Evolutionary conservation across 2,329 filamentous ascomycete species (phyloP).

Genomic region (Colletotrichum horii): DNA sequence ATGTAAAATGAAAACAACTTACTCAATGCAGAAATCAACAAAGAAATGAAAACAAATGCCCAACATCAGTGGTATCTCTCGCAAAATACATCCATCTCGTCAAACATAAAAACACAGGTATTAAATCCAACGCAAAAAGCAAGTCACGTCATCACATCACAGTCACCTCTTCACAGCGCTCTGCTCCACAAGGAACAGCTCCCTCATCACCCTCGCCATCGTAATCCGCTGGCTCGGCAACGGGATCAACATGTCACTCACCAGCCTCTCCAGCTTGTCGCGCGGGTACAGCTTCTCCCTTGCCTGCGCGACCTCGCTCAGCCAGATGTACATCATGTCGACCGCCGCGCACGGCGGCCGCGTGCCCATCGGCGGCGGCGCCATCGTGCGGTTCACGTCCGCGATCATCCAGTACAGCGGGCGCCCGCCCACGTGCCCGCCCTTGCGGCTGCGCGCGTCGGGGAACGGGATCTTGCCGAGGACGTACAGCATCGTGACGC

Average conservation of each 20-base stretch:
- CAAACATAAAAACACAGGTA: neutral
- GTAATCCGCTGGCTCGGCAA: slow-evolving; percentile 58
- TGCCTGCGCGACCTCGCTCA: slow-evolving; percentile 56
- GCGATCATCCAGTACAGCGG: slow-evolving; percentile 64
- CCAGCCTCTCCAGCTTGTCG: slow-evolving; percentile 56
- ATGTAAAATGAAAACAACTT: neutral
- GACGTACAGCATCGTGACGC: slow-evolving; percentile 66
- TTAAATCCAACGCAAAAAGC: neutral
- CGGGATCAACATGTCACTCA: slow-evolving; percentile 59
- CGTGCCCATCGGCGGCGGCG: slow-evolving; percentile 36
- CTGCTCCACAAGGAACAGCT: slow-evolving; percentile 37
- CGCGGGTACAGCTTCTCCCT: slow-evolving; percentile 48
- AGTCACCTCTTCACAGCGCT: slow-evolving; percentile 5
- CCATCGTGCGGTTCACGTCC: slow-evolving; percentile 51
- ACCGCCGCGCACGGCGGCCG: slow-evolving; percentile 37
- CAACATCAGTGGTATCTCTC: slow-evolving; percentile 23
- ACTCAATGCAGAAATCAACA: neutral
- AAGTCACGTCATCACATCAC: neutral
- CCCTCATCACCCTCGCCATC: slow-evolving; percentile 55
- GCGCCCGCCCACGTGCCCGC: slow-evolving; percentile 24
- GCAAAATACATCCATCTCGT: slow-evolving; percentile 6
- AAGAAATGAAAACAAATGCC: neutral
- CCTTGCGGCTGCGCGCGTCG: slow-evolving; percentile 52
- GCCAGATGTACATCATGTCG: slow-evolving; percentile 61
- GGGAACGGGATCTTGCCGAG: slow-evolving; percentile 61